A percentile compares a stretch with the other conserved stretches of the same genome.
These are phyloP conservation scores for Pichia kudriavzevii DNA, from an alignment of 1,139 yeast species.

Conservation along the genomic window DNA sequence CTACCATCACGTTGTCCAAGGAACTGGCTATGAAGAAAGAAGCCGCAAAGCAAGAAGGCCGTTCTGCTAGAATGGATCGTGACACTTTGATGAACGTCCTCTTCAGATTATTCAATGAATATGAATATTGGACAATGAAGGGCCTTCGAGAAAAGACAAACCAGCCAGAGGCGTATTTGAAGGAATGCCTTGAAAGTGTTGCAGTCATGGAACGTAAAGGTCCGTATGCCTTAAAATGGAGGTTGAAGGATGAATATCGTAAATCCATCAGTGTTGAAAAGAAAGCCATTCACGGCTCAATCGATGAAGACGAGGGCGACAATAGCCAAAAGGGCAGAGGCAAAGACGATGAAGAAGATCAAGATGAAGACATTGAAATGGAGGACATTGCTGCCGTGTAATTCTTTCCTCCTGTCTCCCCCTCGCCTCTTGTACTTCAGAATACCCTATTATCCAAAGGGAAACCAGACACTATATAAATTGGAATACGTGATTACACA, in stretches of 20 bases:
- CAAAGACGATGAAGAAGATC: constrained; percentile 28
- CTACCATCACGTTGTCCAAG: constrained; percentile 58
- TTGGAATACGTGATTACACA: too few relatives aligned
- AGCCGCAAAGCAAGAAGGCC: constrained; percentile 54
- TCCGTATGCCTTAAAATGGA: constrained; percentile 88
- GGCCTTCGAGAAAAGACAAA: constrained; percentile 89
- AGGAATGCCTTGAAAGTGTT: constrained; percentile 84
- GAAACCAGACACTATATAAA: too few relatives aligned
- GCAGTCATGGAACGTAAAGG: constrained; percentile 91
- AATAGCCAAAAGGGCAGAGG: constrained; percentile 35
- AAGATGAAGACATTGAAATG: constrained; percentile 29
- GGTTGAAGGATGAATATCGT: constrained; percentile 83
- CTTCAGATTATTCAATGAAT: constrained; percentile 86
- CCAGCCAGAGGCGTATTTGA: constrained; percentile 91
- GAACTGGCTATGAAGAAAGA: constrained; percentile 31
- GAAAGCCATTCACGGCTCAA: constrained; percentile 49
- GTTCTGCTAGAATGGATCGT: constrained; percentile 91
- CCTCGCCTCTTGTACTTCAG: too few relatives aligned
- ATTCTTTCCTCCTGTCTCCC: too few relatives aligned
- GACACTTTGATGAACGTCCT: constrained; percentile 83
- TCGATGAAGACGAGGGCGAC: constrained; percentile 35
- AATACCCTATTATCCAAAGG: too few relatives aligned
- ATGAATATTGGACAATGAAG: constrained; percentile 94
- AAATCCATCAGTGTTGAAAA: constrained; percentile 72
- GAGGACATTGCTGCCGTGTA: constrained; percentile 26